Percentiles rank a stretch among this genome's conserved stretches.
These are phyloP conservation scores for Parietaria judaica DNA, from an alignment of 306 rosid species.

Conservation along the genomic window DNA sequence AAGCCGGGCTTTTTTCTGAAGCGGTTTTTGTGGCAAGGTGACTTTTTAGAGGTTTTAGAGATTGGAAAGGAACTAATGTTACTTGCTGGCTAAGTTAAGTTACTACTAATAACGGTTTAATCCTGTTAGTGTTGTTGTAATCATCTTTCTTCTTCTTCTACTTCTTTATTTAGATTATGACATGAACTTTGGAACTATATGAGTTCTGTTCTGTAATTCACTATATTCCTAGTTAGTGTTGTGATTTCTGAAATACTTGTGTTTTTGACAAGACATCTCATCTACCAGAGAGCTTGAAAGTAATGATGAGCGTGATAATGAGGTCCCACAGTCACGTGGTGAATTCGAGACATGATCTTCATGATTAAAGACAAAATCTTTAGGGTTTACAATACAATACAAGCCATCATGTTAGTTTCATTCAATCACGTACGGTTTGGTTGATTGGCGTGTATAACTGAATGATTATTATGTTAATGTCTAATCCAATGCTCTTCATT, in stretches of 20 bases:
- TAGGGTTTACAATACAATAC: no score
- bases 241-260: no score
- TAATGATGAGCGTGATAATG: constrained; percentile 29
- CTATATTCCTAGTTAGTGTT: neutral
- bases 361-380: no score
- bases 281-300: neutral
- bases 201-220: constrained; percentile 27
- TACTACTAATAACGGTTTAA: constrained; percentile 38
- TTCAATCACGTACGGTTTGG: no score
- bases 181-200: constrained; percentile 33
- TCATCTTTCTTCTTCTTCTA: constrained; percentile 15
- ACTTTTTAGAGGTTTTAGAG: constrained; percentile 41
- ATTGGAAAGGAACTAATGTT: constrained; percentile 24
- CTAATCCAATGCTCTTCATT: no score
- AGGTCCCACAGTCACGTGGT: constrained; percentile 47
- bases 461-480: no score
- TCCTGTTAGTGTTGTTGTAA: constrained; percentile 21
- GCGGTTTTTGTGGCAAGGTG: constrained; percentile 18
- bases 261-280: no score
- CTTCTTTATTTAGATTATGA: constrained; percentile 16
- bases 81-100: constrained; percentile 24
- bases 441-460: no score
- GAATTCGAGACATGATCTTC: neutral
- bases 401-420: no score
- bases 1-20: constrained; percentile 91